Percentiles rank a stretch among this genome's conserved stretches.
These are phyloP conservation scores for Nepenthes gracilis DNA, from an alignment of 148 eudicot species.

Conservation along the genomic window DNA sequence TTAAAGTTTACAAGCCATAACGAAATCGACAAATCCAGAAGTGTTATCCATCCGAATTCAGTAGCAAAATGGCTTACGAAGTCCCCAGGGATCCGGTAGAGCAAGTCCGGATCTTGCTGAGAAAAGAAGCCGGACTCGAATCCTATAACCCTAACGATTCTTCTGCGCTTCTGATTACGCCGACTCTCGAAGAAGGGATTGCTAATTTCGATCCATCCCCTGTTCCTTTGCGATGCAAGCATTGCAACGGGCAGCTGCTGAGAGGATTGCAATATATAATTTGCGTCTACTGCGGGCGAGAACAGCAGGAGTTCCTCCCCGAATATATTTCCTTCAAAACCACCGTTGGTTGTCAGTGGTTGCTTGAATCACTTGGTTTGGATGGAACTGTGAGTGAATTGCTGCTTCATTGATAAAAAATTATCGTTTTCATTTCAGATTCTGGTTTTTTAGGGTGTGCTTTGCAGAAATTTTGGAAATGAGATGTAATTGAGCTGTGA, in stretches of 20 bases:
- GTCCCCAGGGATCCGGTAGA: conserved; percentile 6
- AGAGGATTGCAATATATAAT: conserved; percentile 15
- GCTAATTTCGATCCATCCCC: conserved; percentile 6
- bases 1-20: too few species aligned
- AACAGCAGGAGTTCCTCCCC: conserved; percentile 2
- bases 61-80: conserved; percentile 3
- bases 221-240: conserved; percentile 3
- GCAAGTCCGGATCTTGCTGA: conserved; percentile 7
- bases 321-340: conserved; percentile 37
- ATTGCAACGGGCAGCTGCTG: conserved; percentile 6
- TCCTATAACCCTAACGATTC: conserved; percentile 5
- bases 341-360: conserved; percentile 52
- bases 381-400: conserved; percentile 63
- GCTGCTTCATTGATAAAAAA: too few species aligned
- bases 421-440: too few species aligned
- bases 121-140: conserved; percentile 7
- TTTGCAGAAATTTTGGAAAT: too few species aligned
- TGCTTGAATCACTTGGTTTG: conserved; percentile 50
- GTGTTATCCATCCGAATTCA: too few species aligned
- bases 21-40: too few species aligned
- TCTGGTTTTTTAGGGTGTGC: too few species aligned
- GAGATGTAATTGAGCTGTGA: too few species aligned
- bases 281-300: conserved; percentile 9
- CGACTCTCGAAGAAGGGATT: conserved; percentile 5
- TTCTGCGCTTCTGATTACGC: neutral